Conservation (phyloP, 2,329 filamentous ascomycete genomes). For the Pseudogymnoascus sp. region DNA sequence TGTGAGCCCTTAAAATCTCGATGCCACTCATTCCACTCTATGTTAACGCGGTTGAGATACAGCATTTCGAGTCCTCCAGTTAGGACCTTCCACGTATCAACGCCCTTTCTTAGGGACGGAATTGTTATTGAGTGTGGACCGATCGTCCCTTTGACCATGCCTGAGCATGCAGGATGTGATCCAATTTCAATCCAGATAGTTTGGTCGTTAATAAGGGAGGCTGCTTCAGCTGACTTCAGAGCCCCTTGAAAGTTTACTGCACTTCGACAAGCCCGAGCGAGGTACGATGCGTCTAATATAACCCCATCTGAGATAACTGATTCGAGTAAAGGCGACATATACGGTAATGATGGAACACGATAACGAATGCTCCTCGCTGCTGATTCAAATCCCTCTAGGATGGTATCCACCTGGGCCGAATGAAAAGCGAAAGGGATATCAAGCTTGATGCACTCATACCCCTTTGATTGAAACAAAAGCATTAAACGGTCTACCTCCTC, state of each 20-base stretch:
- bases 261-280: constrained; percentile 54
- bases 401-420: constrained; percentile 54
- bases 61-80: constrained; percentile 38
- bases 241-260: constrained; percentile 59
- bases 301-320: constrained; percentile 48
- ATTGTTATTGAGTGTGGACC: constrained; percentile 23
- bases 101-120: constrained; percentile 42
- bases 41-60: constrained; percentile 39
- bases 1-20: constrained; percentile 43
- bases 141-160: constrained; percentile 23
- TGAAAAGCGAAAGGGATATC: constrained; percentile 59
- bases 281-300: constrained; percentile 50
- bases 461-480: constrained; percentile 36
- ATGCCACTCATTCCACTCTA: constrained; percentile 52
- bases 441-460: constrained; percentile 50
- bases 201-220: constrained; percentile 54
- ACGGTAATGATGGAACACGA: constrained; percentile 44
- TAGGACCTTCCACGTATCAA: constrained; percentile 48
- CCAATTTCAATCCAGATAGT: constrained; percentile 64
- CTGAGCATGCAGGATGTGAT: constrained; percentile 52
- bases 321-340: constrained; percentile 59
- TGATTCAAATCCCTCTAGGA: constrained; percentile 48
- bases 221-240: constrained; percentile 46
- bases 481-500: constrained; percentile 45
- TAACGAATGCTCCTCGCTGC: constrained; percentile 44